phyloP scores from a whole-genome alignment of 2,329 filamentous ascomycete genomes.

The Ambrosiella cleistominuta region DNA sequence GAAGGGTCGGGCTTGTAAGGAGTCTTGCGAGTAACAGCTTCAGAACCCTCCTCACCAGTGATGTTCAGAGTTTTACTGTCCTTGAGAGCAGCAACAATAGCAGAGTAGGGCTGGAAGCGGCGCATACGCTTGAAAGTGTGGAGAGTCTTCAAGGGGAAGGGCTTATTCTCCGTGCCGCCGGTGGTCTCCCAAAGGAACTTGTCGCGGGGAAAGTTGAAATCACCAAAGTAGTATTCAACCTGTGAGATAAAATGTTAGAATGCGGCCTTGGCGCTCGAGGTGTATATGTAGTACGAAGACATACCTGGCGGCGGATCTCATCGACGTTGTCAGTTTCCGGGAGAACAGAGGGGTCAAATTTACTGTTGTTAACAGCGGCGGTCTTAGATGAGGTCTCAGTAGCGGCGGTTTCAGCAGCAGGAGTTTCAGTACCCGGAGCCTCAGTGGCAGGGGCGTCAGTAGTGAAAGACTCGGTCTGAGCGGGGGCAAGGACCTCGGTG shows the following conservation, averaged over 20 bases:
- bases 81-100: constrained; percentile 67
- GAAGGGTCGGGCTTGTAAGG: constrained; percentile 39
- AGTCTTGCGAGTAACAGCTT: constrained; percentile 60
- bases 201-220: constrained; percentile 77
- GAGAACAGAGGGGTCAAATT: constrained; percentile 51
- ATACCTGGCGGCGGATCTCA: constrained; percentile 67
- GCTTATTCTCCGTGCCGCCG: constrained; percentile 62
- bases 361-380: constrained; percentile 35
- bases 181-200: constrained; percentile 69
- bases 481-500: constrained; percentile 15
- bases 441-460: background rate
- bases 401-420: constrained; percentile 18
- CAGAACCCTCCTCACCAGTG: constrained; percentile 52
- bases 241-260: constrained; percentile 20
- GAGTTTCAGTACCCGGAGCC: constrained; percentile 23
- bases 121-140: constrained; percentile 91
- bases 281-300: background rate
- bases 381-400: constrained; percentile 25
- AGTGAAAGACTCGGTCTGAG: constrained; percentile 12
- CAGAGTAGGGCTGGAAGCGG: constrained; percentile 74
- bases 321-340: constrained; percentile 59
- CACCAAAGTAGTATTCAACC: constrained; percentile 94
- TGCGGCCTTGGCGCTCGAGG: background rate
- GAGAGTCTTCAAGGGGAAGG: constrained; percentile 61
- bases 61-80: constrained; percentile 58